Conservation (phyloP, 2,329 filamentous ascomycete genomes). For the Aphanoascus verrucosus region DNA sequence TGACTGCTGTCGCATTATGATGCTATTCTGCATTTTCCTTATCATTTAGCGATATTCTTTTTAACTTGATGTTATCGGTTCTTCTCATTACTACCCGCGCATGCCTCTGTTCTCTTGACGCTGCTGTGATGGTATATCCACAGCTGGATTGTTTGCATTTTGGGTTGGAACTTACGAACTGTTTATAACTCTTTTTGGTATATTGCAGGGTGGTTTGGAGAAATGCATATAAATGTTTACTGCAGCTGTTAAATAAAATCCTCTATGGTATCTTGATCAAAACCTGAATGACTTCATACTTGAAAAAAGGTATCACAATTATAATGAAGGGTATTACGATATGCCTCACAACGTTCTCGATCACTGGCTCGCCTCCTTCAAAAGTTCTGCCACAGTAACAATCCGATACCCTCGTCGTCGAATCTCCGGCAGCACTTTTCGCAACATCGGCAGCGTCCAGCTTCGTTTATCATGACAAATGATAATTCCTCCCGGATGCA, state of each 20-base stretch:
- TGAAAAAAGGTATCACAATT: too few relatives aligned
- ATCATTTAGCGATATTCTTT: neutral
- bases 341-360: neutral
- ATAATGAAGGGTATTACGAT: too few relatives aligned
- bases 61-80: neutral
- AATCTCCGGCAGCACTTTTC: conserved; percentile 60
- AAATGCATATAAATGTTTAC: too few relatives aligned
- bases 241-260: too few relatives aligned
- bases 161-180: neutral
- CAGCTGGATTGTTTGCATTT: neutral
- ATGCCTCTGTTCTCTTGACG: neutral
- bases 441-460: conserved; percentile 77
- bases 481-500: conserved; percentile 64
- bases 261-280: too few relatives aligned
- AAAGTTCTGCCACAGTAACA: conserved; percentile 58
- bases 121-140: neutral
- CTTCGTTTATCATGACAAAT: conserved; percentile 73
- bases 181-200: neutral
- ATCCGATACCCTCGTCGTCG: conserved; percentile 58
- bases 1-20: neutral
- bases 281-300: too few relatives aligned
- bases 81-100: neutral
- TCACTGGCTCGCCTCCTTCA: conserved; percentile 26
- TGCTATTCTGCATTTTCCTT: neutral
- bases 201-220: too few relatives aligned